Conservation (phyloP, 768 basidiomycete genomes). For the Pleurotus tuber-regium region DNA sequence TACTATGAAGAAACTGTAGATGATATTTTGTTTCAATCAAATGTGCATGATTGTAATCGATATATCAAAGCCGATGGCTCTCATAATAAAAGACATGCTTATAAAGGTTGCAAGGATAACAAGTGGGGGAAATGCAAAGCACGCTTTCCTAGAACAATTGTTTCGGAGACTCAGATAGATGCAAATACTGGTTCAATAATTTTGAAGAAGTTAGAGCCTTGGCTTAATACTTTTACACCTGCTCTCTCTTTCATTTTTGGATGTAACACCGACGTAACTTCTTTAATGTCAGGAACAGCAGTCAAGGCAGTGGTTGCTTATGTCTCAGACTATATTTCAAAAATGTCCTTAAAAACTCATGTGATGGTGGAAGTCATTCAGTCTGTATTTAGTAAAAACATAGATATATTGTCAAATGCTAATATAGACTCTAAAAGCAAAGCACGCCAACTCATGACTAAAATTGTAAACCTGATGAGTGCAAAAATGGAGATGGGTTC, state of each 20-base stretch:
- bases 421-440: slow-evolving; percentile 8
- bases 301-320: slow-evolving; percentile 32
- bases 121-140: slow-evolving; percentile 18
- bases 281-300: slow-evolving; percentile 26
- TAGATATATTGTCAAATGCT: background rate
- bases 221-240: slow-evolving; percentile 26
- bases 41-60: slow-evolving; percentile 25
- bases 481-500: slow-evolving; percentile 27
- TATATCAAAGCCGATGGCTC: slow-evolving; percentile 16
- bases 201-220: slow-evolving; percentile 26
- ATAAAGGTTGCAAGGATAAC: background rate
- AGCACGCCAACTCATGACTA: slow-evolving; percentile 21
- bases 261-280: slow-evolving; percentile 27
- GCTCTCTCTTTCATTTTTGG: slow-evolving; percentile 22
- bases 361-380: slow-evolving; percentile 17
- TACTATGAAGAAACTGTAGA: slow-evolving; percentile 20
- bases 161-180: slow-evolving; percentile 18
- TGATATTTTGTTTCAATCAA: slow-evolving; percentile 24
- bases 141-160: slow-evolving; percentile 23
- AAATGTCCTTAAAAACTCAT: slow-evolving; percentile 27
- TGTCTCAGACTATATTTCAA: slow-evolving; percentile 29
- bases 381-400: slow-evolving; percentile 15
- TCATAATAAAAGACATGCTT: slow-evolving; percentile 8
- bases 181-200: slow-evolving; percentile 21
- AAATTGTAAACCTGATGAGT: slow-evolving; percentile 26